A percentile compares a stretch with the other conserved stretches of the same genome.
These are phyloP conservation scores for Entomortierella chlamydospora DNA, from an alignment of 192 early-diverging fungal genomes.

Conservation along the genomic window DNA sequence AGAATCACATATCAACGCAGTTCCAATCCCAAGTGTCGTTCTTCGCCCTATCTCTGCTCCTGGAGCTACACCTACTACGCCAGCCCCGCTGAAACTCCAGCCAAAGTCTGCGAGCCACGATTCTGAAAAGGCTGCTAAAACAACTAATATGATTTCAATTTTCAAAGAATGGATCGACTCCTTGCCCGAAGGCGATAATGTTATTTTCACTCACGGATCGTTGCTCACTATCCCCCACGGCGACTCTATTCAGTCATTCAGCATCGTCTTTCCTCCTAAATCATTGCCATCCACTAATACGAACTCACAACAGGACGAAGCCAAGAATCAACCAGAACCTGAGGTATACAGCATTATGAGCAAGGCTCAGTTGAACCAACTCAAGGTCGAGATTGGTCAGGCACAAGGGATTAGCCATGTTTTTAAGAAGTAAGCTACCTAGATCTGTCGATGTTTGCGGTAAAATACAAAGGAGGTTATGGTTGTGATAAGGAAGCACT, in stretches of 20 bases:
- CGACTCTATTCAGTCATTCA: constrained; percentile 27
- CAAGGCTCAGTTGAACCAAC: constrained; percentile 31
- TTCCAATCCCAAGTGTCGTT: constrained; percentile 33
- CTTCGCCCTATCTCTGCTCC: constrained; percentile 37
- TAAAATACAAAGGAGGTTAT: no score
- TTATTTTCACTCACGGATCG: constrained; percentile 60
- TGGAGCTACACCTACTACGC: constrained; percentile 25
- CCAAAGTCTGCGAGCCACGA: constrained; percentile 43
- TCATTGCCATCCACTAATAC: constrained; percentile 14
- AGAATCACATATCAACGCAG: constrained; percentile 18
- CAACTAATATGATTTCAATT: constrained; percentile 5
- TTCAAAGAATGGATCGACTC: constrained; percentile 45
- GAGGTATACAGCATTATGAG: constrained; percentile 41
- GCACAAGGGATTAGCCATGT: constrained; percentile 28
- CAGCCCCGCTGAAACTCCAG: constrained; percentile 46
- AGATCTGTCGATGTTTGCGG: not conserved
- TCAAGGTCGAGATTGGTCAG: constrained; percentile 57
- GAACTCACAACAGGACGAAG: constrained; percentile 15
- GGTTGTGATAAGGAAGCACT: no score
- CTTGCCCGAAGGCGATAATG: constrained; percentile 15
- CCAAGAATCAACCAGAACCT: constrained; percentile 19
- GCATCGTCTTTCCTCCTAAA: constrained; percentile 57
- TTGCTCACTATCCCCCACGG: constrained; percentile 35
- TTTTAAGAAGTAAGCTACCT: constrained; percentile 33
- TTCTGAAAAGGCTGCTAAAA: constrained; percentile 31